Evolutionary conservation across 164 flowering plant genomes (phyloP), one percentile per base, ranked within the genome.

Genomic region (Aristolochia fimbriata): DNA sequence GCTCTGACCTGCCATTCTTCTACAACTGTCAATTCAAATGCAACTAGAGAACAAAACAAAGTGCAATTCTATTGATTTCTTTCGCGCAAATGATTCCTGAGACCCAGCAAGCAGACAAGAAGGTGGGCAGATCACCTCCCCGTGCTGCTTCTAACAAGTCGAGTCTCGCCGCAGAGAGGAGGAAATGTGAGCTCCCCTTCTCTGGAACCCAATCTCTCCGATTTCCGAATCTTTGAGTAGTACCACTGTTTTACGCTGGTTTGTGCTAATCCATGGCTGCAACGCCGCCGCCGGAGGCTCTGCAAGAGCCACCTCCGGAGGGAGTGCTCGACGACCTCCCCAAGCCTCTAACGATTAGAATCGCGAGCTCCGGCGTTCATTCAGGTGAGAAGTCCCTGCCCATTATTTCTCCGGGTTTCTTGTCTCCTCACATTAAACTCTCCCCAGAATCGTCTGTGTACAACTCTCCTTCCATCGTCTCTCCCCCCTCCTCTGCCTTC

Each of bases 401-500:
- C 51, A 47, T 61, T 56, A 47, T 61, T 56, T 61, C 80, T 60
- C 54, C 65, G 62, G 70, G 60, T 72, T 63, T 68, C 50, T 51
- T 62, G 45, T 67, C 78, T 56, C 71, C 75, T 57, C 51, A 50
- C 52, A 25, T 62, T 10, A 73, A 72, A 55, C 76, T 52, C 55
- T 80, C 88, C 21, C 69, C 67, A 31, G 76, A 79, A 62, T 71
- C 86, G n/a, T 89, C 94, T 24, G 78, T 78, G 46, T 80, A 65
- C 60, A 79, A 81, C 75, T 91, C 97, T 21, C 91, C 96, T 13
- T 77, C 82, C 46, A 78, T 85, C 23, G 55, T 83, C 24, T 87
- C 97, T 13, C 88, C 97, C 15, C 84, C 96, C 17, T 91, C 97
- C 9, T 91, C 94, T 1, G 90, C 94, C 45, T 91, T 86, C 70